Conservation (phyloP, 139 green algal species). For the Chlamydomonas schloesseri region DNA sequence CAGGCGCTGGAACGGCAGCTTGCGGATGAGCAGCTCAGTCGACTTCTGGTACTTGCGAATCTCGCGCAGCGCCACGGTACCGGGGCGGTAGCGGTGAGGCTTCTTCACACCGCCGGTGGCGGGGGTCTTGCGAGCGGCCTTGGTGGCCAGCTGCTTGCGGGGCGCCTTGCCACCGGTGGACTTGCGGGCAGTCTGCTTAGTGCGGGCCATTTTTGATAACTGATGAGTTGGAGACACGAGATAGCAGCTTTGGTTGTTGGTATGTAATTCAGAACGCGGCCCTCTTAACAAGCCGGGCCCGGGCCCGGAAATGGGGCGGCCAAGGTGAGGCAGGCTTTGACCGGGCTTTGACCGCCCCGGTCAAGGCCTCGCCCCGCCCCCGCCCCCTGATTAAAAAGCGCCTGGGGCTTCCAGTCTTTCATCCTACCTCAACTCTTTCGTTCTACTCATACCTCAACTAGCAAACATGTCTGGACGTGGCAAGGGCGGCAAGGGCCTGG, state of each 20-base stretch:
- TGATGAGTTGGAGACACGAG: too few species aligned
- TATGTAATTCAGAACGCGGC: too few species aligned
- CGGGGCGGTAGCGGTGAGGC: slow-evolving; percentile 88
- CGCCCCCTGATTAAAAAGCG: too few species aligned
- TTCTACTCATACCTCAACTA: too few species aligned
- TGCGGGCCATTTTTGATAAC: slow-evolving; percentile 89
- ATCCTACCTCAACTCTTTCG: too few species aligned
- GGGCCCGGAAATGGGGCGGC: too few species aligned
- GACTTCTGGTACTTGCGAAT: slow-evolving; percentile 96
- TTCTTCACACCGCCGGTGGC: slow-evolving; percentile 86
- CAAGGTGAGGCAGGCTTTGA: too few species aligned
- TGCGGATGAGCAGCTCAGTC: slow-evolving; percentile 94
- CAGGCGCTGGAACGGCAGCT: slow-evolving; percentile 96
- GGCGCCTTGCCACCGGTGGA: slow-evolving; percentile 92
- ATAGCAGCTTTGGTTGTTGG: too few species aligned
- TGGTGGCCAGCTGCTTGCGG: slow-evolving; percentile 96
- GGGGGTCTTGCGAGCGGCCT: slow-evolving; percentile 79
- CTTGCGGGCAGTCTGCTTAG: slow-evolving; percentile 91
- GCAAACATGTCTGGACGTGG: slow-evolving; percentile 50
- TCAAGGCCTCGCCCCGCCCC: too few species aligned
- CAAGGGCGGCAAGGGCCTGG: slow-evolving; percentile 94
- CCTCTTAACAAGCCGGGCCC: too few species aligned
- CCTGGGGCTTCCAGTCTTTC: too few species aligned
- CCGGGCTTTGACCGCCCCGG: too few species aligned
- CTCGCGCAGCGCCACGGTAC: slow-evolving; percentile 91